Evolutionary conservation across 768 basidiomycete genomes (phyloP).

Genomic region (Suillus sp.): DNA sequence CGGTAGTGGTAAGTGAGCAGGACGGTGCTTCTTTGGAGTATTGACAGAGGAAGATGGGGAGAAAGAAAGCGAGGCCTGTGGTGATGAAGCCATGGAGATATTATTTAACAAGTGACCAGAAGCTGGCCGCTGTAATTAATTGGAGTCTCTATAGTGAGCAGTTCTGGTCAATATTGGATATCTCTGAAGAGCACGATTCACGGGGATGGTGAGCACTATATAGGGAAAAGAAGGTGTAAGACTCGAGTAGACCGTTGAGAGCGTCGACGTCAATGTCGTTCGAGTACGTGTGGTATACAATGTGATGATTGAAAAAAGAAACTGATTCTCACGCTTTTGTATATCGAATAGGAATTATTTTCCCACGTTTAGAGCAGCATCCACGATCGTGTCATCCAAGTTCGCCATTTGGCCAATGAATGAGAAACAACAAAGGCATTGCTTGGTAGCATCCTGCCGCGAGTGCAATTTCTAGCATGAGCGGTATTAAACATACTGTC

Average conservation of each 20-base stretch:
- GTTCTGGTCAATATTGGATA: neutral
- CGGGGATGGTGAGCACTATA: neutral
- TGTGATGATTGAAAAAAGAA: neutral
- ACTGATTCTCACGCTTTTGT: neutral
- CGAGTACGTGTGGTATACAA: neutral
- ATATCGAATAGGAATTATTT: neutral
- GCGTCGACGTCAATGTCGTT: neutral
- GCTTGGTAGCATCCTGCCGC: neutral
- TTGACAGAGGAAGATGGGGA: constrained; percentile 8
- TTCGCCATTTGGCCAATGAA: neutral
- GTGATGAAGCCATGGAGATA: constrained; percentile 16
- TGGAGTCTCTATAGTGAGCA: neutral
- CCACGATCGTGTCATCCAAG: constrained; percentile 4
- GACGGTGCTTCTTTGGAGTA: constrained; percentile 13
- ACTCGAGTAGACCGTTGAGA: neutral
- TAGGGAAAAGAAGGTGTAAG: neutral
- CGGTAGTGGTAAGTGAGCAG: constrained; percentile 19
- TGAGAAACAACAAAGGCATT: neutral
- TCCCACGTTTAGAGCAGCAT: neutral
- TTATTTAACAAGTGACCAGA: constrained; percentile 8
- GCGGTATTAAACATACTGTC: neutral
- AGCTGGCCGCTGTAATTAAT: neutral
- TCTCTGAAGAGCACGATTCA: neutral
- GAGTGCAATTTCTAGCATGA: neutral
- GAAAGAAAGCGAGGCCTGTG: constrained; percentile 19